Evolutionary conservation across 495 filamentous ascomycete genomes (phyloP), one percentile per base, ranked within the genome.

Genomic region (Neurospora sp.): DNA sequence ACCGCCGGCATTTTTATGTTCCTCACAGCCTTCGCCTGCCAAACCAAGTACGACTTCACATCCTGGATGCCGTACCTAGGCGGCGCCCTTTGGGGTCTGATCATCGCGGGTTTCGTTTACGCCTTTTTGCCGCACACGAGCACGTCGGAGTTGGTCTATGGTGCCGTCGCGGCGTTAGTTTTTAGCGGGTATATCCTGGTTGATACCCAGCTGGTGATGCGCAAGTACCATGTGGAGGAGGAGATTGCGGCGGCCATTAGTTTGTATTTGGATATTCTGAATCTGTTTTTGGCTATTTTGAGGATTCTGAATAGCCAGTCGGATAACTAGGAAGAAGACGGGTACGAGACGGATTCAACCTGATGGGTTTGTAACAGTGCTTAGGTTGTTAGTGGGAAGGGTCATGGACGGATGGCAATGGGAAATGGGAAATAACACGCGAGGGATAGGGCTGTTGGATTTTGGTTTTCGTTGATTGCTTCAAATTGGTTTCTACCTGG

Each of bases 1-100:
- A 99, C 96, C 0, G 89, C 93, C 5, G 95, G 92, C 69, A 94
- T 99, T 80, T 99, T 99, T 83, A 84, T 97, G 62, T 94, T 91
- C 62, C 87, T 99, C 59, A 98, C 94, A 0, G 81, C 96, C 12
- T 99, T 98, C 81, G 96, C 96, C 39, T 96, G 94, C 89, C 96
- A 99, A 83, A 93, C 92, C 70, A 97, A 97, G 80, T 98, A 98
- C 81, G 96, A 99, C 86, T 98, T 99, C 83, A 98, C 94, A 0
- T 88, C 87, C 70, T 97, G 94, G 96, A 93, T 94, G 87, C 95
- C 95, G 37, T 98, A 97, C 79, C 88, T 99, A 11, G 96, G 96
- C 79, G 93, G 94, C 71, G 90, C 84, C 0, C 87, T 99, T 11
- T 98, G 94, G 94, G 90, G 92, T 38, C 81, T 97, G 72, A 87